phyloP scores from a whole-genome alignment of 352 stramenopile species.

The Pythium phragmitis region DNA sequence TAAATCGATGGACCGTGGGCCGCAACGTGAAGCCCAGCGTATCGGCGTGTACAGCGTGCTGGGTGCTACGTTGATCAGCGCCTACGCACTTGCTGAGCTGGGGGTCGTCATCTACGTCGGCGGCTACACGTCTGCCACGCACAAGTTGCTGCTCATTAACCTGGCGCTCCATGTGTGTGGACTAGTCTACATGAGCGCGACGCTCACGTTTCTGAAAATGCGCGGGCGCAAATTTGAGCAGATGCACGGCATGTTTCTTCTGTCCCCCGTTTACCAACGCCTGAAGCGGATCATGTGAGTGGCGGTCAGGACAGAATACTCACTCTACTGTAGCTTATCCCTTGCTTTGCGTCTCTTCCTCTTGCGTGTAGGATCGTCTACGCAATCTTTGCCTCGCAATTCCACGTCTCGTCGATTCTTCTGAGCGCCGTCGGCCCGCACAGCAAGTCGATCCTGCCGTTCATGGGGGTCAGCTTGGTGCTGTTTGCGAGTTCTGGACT shows the following conservation, averaged over 20 bases:
- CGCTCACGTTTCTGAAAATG: constrained; percentile 13
- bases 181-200: constrained; percentile 14
- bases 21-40: constrained; percentile 1
- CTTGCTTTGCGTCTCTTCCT: not conserved
- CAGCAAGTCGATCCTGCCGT: not conserved
- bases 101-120: constrained; percentile 4
- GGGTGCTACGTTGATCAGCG: not conserved
- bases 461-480: constrained; percentile 14
- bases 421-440: not conserved
- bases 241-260: constrained; percentile 26
- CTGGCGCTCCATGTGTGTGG: constrained; percentile 10
- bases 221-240: constrained; percentile 28
- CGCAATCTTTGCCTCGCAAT: constrained; percentile 22
- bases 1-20: constrained; percentile 23
- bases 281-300: constrained; percentile 30
- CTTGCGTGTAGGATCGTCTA: constrained; percentile 23
- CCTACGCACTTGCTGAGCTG: constrained; percentile 10
- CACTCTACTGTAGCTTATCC: too few species aligned
- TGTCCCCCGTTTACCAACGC: constrained; percentile 27
- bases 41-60: constrained; percentile 9
- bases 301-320: too few species aligned
- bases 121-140: constrained; percentile 7
- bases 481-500: not conserved
- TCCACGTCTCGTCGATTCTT: constrained; percentile 20
- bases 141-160: not conserved